Conservation (phyloP, 768 basidiomycete species). For the Mycena crocata region DNA sequence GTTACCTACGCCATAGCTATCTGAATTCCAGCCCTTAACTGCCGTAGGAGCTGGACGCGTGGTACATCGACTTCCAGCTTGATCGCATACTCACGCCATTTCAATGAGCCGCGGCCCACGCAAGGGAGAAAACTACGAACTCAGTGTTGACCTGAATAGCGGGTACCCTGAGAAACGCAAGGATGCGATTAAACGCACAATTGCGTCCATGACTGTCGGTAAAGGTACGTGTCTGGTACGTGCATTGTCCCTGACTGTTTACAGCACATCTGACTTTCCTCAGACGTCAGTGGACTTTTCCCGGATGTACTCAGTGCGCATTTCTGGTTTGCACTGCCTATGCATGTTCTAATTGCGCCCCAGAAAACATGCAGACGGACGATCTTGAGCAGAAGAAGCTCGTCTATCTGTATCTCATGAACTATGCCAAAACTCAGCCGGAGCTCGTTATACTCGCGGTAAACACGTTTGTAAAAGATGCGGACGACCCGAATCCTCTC, state of each 20-base stretch:
- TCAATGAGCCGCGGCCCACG: slow-evolving; percentile 50
- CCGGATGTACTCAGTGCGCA: slow-evolving; percentile 89
- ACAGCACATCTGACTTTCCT: slow-evolving; percentile 5
- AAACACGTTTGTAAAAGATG: slow-evolving; percentile 98
- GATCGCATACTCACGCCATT: not conserved
- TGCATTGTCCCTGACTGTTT: not conserved
- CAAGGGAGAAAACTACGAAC: slow-evolving; percentile 83
- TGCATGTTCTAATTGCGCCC: slow-evolving; percentile 61
- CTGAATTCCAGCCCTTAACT: no score
- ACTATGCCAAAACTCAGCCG: slow-evolving; percentile 98
- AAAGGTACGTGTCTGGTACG: slow-evolving; percentile 70
- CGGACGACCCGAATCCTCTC: slow-evolving; percentile 96
- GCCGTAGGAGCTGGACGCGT: no score
- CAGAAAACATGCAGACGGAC: slow-evolving; percentile 99
- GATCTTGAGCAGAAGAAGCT: slow-evolving; percentile 99
- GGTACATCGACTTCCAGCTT: no score
- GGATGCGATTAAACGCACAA: slow-evolving; percentile 97
- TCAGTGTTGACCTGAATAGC: slow-evolving; percentile 73
- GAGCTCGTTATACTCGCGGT: slow-evolving; percentile 91
- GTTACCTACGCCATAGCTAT: no score
- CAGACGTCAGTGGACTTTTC: slow-evolving; percentile 94
- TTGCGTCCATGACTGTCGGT: slow-evolving; percentile 99
- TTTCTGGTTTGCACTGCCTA: slow-evolving; percentile 40
- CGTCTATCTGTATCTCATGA: slow-evolving; percentile 99
- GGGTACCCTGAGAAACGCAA: slow-evolving; percentile 96